phyloP scores from a whole-genome alignment of 768 basidiomycete species.

The Dioszegia aurantiaca region DNA sequence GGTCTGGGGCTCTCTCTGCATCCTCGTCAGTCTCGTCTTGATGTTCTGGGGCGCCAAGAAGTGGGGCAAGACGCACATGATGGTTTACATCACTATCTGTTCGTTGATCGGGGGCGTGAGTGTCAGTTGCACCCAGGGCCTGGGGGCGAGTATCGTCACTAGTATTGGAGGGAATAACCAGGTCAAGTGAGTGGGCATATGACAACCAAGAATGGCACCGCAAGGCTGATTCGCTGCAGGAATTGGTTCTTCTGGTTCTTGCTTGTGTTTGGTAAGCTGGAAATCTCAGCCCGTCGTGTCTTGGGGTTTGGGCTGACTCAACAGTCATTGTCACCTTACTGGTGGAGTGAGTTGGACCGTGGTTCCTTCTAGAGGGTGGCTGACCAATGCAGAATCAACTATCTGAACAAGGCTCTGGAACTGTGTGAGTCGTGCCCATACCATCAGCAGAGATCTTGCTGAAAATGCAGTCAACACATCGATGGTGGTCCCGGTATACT shows the following conservation, averaged over 20 bases:
- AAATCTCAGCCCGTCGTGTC: neutral
- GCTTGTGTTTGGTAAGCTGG: slow-evolving; percentile 53
- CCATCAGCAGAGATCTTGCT: neutral
- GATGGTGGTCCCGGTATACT: slow-evolving; percentile 54
- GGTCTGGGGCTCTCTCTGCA: slow-evolving; percentile 59
- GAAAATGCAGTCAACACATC: slow-evolving; percentile 57
- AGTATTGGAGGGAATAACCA: slow-evolving; percentile 57
- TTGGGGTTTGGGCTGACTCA: neutral
- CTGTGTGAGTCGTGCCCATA: slow-evolving; percentile 59
- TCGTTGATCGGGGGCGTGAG: slow-evolving; percentile 83
- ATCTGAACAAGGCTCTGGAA: slow-evolving; percentile 91
- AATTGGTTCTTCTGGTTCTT: slow-evolving; percentile 66
- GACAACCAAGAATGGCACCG: no score
- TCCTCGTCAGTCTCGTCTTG: slow-evolving; percentile 15
- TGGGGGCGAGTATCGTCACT: slow-evolving; percentile 85
- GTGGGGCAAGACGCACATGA: slow-evolving; percentile 87
- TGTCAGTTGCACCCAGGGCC: slow-evolving; percentile 75
- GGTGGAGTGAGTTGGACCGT: slow-evolving; percentile 53
- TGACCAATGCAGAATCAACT: slow-evolving; percentile 69
- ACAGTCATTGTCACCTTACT: slow-evolving; percentile 81
- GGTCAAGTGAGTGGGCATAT: slow-evolving; percentile 72
- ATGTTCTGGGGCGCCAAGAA: slow-evolving; percentile 53
- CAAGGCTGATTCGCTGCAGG: no score
- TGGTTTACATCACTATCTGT: slow-evolving; percentile 80
- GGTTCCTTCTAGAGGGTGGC: neutral